Evolutionary conservation across 2,329 filamentous ascomycete genomes (phyloP), one percentile per base, ranked within the genome.

Genomic region (Raffaelea albimanens): DNA sequence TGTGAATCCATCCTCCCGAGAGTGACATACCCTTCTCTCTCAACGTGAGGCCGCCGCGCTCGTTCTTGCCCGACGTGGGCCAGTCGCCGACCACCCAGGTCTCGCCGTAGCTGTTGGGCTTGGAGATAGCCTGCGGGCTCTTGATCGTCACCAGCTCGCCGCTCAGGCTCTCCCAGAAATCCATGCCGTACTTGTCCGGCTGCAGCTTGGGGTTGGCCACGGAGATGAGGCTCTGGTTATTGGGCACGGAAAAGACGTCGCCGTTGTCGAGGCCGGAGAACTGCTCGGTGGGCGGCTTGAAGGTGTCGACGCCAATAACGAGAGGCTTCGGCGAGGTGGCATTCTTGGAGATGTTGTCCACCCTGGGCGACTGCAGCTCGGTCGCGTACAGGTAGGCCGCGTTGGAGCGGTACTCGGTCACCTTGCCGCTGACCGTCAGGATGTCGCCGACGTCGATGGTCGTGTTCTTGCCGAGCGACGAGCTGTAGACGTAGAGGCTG

Each of bases 151-250:
- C 82, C 8, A 85, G 67, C 62, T 86, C 80, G 23, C 82, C 83
- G 46, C 68, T 70, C 49, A 87, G 63, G 52, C 75, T 81, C 70
- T 87, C 80, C 83, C 83, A 87, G 58, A 86, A 87, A 60, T 87
- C 83, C 25, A 87, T 67, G 2, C 83, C 83, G 57, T 81, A 87
- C 39, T 67, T 63, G 20, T 66, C 64, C 2, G 82, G 82, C 51
- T 82, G 61, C 36, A 87, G 69, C 14, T 66, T 65, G 0, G 82
- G 82, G 59, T 87, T 86, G 31, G 59, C 66, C 5, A 61, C 65
- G 2, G 80, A 82, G 36, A 87, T 58, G 53, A 72, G 70, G 52
- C 67, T 73, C 36, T 67, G 66, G 51, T 78, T 82, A 57, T 83
- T 84, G 11, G 83, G 83, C 4, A 83, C 65, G 2, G 65, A 73